phyloP scores from a whole-genome alignment of 768 basidiomycete genomes.

The Pisolithus microcarpus region DNA sequence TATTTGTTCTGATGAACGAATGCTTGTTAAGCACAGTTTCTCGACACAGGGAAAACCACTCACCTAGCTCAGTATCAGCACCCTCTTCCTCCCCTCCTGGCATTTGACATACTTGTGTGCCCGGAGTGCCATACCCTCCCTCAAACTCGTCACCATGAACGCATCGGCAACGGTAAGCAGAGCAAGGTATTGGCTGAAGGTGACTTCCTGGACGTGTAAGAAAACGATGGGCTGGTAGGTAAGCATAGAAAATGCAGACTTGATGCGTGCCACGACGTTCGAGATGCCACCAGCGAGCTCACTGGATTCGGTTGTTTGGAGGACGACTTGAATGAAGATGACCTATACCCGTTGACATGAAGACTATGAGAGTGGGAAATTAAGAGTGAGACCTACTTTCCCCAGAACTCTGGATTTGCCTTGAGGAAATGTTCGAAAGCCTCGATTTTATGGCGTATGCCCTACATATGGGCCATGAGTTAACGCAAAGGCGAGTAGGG shows the following conservation, averaged over 20 bases:
- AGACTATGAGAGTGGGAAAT: background rate
- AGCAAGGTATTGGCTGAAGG: slow-evolving; percentile 80
- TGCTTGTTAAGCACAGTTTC: background rate
- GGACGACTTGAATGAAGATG: slow-evolving; percentile 80
- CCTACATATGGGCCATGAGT: slow-evolving; percentile 27
- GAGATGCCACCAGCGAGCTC: slow-evolving; percentile 68
- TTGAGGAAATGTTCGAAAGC: slow-evolving; percentile 81
- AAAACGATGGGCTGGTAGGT: slow-evolving; percentile 87
- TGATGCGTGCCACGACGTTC: slow-evolving; percentile 69
- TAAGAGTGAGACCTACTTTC: slow-evolving; percentile 40
- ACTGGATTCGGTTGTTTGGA: slow-evolving; percentile 73
- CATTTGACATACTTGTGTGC: slow-evolving; percentile 84
- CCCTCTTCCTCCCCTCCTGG: slow-evolving; percentile 60
- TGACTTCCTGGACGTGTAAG: slow-evolving; percentile 76
- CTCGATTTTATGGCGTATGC: slow-evolving; percentile 75
- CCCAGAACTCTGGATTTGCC: slow-evolving; percentile 70
- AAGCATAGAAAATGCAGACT: slow-evolving; percentile 73
- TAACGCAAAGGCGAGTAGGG: background rate
- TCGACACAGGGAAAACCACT: slow-evolving; percentile 9
- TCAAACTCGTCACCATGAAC: slow-evolving; percentile 75
- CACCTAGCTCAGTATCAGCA: slow-evolving; percentile 75
- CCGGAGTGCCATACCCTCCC: slow-evolving; percentile 81
- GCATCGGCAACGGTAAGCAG: slow-evolving; percentile 77
- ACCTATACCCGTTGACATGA: slow-evolving; percentile 33
- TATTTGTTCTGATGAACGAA: slow-evolving; percentile 84